These are phyloP conservation scores for Triticum turgidum DNA, from an alignment of 176 grass and related monocot genomes.

Conservation along the genomic window DNA sequence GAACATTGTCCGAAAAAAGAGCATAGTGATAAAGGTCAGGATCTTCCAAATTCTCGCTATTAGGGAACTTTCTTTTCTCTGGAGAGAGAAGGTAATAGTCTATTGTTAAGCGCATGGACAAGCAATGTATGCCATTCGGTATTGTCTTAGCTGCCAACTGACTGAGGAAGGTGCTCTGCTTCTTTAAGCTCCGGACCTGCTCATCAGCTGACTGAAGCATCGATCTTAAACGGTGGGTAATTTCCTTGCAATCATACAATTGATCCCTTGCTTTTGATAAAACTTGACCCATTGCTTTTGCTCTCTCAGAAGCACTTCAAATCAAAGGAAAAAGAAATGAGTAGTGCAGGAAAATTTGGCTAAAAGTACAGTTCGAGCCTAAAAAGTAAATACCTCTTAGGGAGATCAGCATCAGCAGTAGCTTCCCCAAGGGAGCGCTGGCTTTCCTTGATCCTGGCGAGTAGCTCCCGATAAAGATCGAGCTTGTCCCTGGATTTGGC, in stretches of 20 bases:
- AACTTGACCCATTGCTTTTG: slow-evolving; percentile 54
- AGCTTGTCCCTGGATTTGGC: slow-evolving; percentile 57
- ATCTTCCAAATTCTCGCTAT: slow-evolving; percentile 61
- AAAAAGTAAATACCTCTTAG: slow-evolving; percentile 33
- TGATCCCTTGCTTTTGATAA: slow-evolving; percentile 51
- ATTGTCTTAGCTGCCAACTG: slow-evolving; percentile 70
- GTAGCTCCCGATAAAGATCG: slow-evolving; percentile 56
- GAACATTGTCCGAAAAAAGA: slow-evolving; percentile 69
- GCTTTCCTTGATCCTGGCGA: slow-evolving; percentile 57
- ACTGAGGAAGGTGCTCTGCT: slow-evolving; percentile 69
- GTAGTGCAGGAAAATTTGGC: background rate
- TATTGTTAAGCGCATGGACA: slow-evolving; percentile 64
- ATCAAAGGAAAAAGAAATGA: slow-evolving; percentile 1
- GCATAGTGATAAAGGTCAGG: slow-evolving; percentile 66
- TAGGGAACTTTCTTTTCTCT: slow-evolving; percentile 64
- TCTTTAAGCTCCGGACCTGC: slow-evolving; percentile 69
- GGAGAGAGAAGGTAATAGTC: slow-evolving; percentile 65
- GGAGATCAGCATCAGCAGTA: slow-evolving; percentile 57
- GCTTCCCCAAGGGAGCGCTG: slow-evolving; percentile 57
- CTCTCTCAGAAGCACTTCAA: slow-evolving; percentile 47
- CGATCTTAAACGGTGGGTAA: slow-evolving; percentile 46
- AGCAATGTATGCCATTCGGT: slow-evolving; percentile 65
- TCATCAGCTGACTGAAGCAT: slow-evolving; percentile 68
- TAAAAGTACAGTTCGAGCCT: background rate
- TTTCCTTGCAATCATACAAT: slow-evolving; percentile 51